Evolutionary conservation across 441 rosid species (phyloP), one percentile per base, ranked within the genome.

Genomic region (Populus trichocarpa): DNA sequence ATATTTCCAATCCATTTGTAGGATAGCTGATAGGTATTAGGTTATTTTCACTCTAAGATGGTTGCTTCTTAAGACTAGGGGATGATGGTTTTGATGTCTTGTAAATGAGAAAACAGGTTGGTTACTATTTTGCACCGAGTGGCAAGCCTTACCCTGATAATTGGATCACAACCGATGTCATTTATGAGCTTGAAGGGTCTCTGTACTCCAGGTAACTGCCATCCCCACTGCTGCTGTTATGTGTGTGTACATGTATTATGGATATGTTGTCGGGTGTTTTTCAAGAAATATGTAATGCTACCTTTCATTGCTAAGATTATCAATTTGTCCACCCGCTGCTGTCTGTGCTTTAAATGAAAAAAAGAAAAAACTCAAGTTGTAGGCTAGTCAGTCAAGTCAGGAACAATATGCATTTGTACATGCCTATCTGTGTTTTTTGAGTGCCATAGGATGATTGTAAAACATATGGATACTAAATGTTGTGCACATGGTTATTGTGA

Each of bases 121-220:
- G 99, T 75, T 93, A 93, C 82, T 96, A 89, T 86, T 87, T 91
- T 87, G 98, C 99, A 32, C 98, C 98, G 38, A 94, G 99, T 82
- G 98, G 98, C 83, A 96, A 96, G 87, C 97, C 98, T 81, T 96
- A 96, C 82, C 99, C 99, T 84, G 97, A 96, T 87, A 96, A 94
- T 80, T 96, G 99, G 99, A 96, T 94, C 79, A 88, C 93, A 79
- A 94, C 99, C 8, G 99, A 96, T 87, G 46, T 96, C 85, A 83
- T 96, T 77, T 94, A 92, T 73, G 98, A 96, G 87, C 75, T 85
- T 72, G 98, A 96, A 89, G 98, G 99, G 82, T 89, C 94, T 74
- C 90, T 96, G 3, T 66, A 90, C 78, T 88, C 97, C 3, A 87
- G 99, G 99, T 91, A 84, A 81, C 83, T 71, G 35, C 72, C 78